Evolutionary conservation across 2,329 filamentous ascomycete species (phyloP).

Genomic region (Sordariomycetes sp.): DNA sequence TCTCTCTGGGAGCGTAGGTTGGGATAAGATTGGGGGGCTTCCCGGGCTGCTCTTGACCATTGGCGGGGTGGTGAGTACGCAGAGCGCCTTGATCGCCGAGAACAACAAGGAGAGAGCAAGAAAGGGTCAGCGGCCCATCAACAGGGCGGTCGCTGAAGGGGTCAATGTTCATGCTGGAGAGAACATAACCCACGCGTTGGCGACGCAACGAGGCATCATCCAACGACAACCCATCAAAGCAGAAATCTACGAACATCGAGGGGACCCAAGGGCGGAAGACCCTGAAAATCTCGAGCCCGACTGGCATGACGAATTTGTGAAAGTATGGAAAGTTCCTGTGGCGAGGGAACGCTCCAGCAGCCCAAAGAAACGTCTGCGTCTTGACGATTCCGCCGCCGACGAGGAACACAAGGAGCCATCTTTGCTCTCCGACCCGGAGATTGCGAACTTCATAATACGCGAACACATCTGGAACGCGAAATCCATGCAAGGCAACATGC

Average conservation of each 20-base stretch:
- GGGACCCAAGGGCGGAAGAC: constrained; percentile 25
- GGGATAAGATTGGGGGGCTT: constrained; percentile 71
- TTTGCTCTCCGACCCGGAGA: no score
- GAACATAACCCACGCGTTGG: constrained; percentile 72
- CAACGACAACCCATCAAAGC: constrained; percentile 77
- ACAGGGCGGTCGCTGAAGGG: constrained; percentile 14
- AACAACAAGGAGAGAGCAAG: constrained; percentile 22
- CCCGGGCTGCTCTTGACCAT: constrained; percentile 79
- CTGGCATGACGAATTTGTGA: constrained; percentile 67
- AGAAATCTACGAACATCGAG: constrained; percentile 56
- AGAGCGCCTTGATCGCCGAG: no score
- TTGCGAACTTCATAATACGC: constrained; percentile 21
- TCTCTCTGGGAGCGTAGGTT: constrained; percentile 67
- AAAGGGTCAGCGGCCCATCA: constrained; percentile 23
- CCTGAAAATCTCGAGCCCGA: constrained; percentile 41
- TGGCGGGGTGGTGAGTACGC: constrained; percentile 55
- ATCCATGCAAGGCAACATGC: no score
- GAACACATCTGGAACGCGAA: constrained; percentile 26
- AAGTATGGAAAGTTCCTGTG: constrained; percentile 71
- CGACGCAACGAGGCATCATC: constrained; percentile 76
- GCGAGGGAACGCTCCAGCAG: constrained; percentile 17
- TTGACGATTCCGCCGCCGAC: constrained; percentile 6
- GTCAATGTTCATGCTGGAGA: constrained; percentile 69
- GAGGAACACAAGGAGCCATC: not conserved
- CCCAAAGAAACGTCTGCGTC: constrained; percentile 22